phyloP scores from a whole-genome alignment of 1,284 basidiomycete species.

The Melampsora abietis-canadensis region DNA sequence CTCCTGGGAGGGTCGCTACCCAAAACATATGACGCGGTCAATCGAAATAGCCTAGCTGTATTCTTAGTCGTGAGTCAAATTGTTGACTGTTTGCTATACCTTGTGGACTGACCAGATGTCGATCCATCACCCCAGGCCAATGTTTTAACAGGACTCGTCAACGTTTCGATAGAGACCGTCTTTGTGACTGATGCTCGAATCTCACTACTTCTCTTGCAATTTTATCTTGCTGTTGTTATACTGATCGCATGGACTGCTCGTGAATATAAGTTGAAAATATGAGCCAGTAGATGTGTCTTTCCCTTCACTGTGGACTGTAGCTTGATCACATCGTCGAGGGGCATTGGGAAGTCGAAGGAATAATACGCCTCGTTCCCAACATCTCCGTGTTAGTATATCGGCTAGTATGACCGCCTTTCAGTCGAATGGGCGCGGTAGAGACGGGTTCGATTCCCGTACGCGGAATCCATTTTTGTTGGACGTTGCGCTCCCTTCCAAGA shows the following conservation, averaged over 20 bases:
- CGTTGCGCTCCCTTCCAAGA: too few species aligned
- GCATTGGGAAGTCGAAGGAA: too few species aligned
- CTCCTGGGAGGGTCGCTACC: constrained; percentile 63
- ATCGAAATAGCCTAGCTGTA: constrained; percentile 71
- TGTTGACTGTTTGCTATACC: constrained; percentile 2
- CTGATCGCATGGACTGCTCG: too few species aligned
- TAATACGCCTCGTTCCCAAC: too few species aligned
- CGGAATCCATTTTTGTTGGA: not conserved
- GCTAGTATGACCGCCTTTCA: constrained; percentile 43
- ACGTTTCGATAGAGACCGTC: constrained; percentile 77
- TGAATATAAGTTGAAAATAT: too few species aligned
- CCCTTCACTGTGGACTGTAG: too few species aligned
- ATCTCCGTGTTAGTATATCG: constrained; percentile 43
- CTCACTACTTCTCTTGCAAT: too few species aligned
- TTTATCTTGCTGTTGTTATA: too few species aligned
- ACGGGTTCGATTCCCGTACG: constrained; percentile 43
- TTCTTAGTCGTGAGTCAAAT: constrained; percentile 70
- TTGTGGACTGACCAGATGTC: constrained; percentile 1
- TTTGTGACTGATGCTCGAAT: constrained; percentile 58
- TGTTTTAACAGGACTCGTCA: constrained; percentile 77
- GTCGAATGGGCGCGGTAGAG: constrained; percentile 13
- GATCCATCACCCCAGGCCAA: constrained; percentile 65
- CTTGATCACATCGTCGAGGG: too few species aligned
- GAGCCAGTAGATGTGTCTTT: too few species aligned
- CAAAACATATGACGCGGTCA: constrained; percentile 71